Conservation (phyloP, 2,329 filamentous ascomycete genomes). For the Aspergillus thermomutatus region DNA sequence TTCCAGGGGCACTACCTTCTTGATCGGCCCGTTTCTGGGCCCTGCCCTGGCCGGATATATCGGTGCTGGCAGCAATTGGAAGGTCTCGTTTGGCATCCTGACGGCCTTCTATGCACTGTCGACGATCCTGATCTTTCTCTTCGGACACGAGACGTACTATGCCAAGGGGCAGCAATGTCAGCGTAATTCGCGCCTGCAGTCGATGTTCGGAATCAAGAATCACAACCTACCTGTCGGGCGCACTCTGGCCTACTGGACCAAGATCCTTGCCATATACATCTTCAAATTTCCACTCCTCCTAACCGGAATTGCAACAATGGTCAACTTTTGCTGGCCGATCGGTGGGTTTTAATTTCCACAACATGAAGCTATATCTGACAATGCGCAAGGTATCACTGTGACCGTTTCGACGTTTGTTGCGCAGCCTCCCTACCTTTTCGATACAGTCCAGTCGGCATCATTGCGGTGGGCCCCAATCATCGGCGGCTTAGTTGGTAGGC, state of each 20-base stretch:
- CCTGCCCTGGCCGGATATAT: slow-evolving; percentile 39
- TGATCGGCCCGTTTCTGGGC: slow-evolving; percentile 37
- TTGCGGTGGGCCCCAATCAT: slow-evolving; percentile 37
- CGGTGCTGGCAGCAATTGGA: slow-evolving; percentile 30
- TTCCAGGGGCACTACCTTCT: slow-evolving; percentile 33
- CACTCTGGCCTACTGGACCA: slow-evolving; percentile 24
- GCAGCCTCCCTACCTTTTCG: slow-evolving; percentile 33
- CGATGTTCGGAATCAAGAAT: slow-evolving; percentile 32
- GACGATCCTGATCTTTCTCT: slow-evolving; percentile 30
- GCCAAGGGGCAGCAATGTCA: slow-evolving; percentile 8
- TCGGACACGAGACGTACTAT: slow-evolving; percentile 36
- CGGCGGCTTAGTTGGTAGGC: slow-evolving; percentile 28
- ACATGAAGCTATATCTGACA: neutral
- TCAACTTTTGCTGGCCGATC: slow-evolving; percentile 39
- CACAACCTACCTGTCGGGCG: slow-evolving; percentile 24
- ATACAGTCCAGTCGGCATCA: slow-evolving; percentile 33
- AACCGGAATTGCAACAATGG: slow-evolving; percentile 31
- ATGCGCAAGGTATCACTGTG: slow-evolving; percentile 29
- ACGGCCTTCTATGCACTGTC: slow-evolving; percentile 35
- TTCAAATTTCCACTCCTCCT: slow-evolving; percentile 31
- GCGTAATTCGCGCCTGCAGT: slow-evolving; percentile 15
- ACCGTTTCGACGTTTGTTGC: slow-evolving; percentile 33
- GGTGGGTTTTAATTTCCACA: slow-evolving; percentile 16
- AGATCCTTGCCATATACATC: slow-evolving; percentile 22
- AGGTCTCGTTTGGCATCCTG: slow-evolving; percentile 32